Evolutionary conservation across 306 rosid species (phyloP), one percentile per base, ranked within the genome.

Genomic region (Fragaria ananassa): DNA sequence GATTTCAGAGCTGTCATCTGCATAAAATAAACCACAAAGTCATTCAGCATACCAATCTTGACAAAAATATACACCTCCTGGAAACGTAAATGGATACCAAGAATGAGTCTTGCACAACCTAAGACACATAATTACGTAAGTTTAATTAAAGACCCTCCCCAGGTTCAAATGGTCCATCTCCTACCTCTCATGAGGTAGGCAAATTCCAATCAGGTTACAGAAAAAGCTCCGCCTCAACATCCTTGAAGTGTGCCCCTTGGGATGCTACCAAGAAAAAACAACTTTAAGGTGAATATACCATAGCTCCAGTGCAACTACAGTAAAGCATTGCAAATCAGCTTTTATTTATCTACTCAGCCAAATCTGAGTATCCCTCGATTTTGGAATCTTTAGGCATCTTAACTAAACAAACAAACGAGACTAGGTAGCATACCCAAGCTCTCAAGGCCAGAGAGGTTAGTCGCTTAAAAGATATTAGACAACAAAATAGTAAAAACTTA

Each of bases 1-100:
- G 97, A 86, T 90, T 96, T 92, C 91, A 96, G 81, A 18, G 97
- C 96, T 72, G 99, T 62, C 97, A 96, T 89, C 98, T 91, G 88
- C 47, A 83, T 69, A 84, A 73, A 68, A 54, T 68, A 50, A 57
- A 74, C 71, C 50, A 44, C 13, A 72, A 57, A 50, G 44, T 14
- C 51, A 81, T 71, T 35, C 35, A 70, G 46, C 78, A 60, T 74
- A 42, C 47, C 27, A 68, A 42, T 68, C 57, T 13, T 41, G 6
- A 61, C 37, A 29, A 27, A 77, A 77, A 41, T 14, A 42, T 39
- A 75, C 71, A 68, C 62, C 57, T 82, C 74, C 13, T 47, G 18
- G 63, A 61, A 60, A 77, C 77, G 61, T 23, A 76, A 68, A 87
- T 62, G 71, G 76, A 80, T 50, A 80, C 58, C 63, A 79, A 60